Conservation (phyloP, 768 basidiomycete species). For the Boletus pseudo-olivaceus region DNA sequence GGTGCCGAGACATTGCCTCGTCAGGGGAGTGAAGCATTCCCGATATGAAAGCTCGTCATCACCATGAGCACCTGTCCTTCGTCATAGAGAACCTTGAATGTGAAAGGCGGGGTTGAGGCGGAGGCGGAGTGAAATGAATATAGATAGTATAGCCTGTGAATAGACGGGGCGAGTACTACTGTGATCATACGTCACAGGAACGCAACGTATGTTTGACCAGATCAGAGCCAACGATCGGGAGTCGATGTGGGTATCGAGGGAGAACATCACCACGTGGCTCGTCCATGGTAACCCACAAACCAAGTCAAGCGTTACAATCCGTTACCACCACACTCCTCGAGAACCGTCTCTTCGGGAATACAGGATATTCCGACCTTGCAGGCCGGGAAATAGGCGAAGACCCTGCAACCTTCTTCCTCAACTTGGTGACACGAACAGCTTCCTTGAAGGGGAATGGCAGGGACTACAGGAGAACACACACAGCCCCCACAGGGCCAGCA, state of each 20-base stretch:
- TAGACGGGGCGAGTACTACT: not conserved
- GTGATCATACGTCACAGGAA: constrained; percentile 31
- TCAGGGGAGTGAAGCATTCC: constrained; percentile 7
- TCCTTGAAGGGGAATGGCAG: constrained; percentile 6
- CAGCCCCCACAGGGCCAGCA: constrained; percentile 13
- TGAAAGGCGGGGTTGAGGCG: constrained; percentile 29
- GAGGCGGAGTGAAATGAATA: constrained; percentile 24
- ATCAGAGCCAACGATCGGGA: constrained; percentile 14
- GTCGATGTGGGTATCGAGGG: constrained; percentile 18
- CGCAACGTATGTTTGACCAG: constrained; percentile 2
- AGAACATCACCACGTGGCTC: not conserved
- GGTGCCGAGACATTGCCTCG: constrained; percentile 7
- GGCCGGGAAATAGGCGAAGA: not conserved
- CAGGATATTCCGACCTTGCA: not conserved
- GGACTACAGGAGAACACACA: constrained; percentile 8
- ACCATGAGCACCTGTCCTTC: constrained; percentile 2
- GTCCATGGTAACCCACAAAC: not conserved
- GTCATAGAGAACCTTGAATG: constrained; percentile 16
- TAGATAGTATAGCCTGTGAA: not conserved
- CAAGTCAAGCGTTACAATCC: constrained; percentile 1
- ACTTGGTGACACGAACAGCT: constrained; percentile 13
- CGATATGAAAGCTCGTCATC: constrained; percentile 15
- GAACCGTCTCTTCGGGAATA: not conserved
- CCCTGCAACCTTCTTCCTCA: not conserved
- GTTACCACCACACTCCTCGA: not conserved